A percentile compares a stretch with the other conserved stretches of the same genome.
Evolutionary conservation across 2,329 filamentous ascomycete species (phyloP).

Genomic region (Venturia pyrina): DNA sequence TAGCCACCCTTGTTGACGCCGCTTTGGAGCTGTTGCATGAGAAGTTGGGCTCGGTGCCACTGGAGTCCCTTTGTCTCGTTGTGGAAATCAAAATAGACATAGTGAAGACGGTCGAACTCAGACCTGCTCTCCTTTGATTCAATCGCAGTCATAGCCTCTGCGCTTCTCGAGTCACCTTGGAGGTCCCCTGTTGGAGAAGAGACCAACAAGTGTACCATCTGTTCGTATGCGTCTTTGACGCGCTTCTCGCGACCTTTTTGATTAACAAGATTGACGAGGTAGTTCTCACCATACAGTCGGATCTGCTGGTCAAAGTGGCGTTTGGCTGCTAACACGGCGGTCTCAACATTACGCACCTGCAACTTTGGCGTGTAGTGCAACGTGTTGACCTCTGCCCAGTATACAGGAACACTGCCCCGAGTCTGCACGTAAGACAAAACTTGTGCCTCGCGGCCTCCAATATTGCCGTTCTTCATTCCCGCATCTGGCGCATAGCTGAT

Average conservation of each 20-base stretch:
- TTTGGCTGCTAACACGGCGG: constrained; percentile 65
- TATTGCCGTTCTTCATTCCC: constrained; percentile 65
- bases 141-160: constrained; percentile 74
- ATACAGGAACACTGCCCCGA: constrained; percentile 88
- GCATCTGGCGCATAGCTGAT: constrained; percentile 71
- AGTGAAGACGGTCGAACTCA: constrained; percentile 81
- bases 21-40: constrained; percentile 72
- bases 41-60: constrained; percentile 81
- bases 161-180: constrained; percentile 47
- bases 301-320: constrained; percentile 94
- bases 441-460: constrained; percentile 66
- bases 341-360: constrained; percentile 75
- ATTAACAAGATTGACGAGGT: constrained; percentile 94
- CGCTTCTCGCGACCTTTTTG: constrained; percentile 83
- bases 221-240: constrained; percentile 89
- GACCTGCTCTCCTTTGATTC: constrained; percentile 47
- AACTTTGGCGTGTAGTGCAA: constrained; percentile 85
- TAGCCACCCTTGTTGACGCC: constrained; percentile 74
- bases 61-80: constrained; percentile 91
- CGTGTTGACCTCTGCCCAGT: constrained; percentile 93
- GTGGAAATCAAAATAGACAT: constrained; percentile 98
- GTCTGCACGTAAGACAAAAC: constrained; percentile 94
- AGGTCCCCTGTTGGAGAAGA: constrained; percentile 57
- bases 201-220: constrained; percentile 70
- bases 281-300: constrained; percentile 87